phyloP scores from a whole-genome alignment of 495 filamentous ascomycete genomes.

The Annulohypoxylon bovei region DNA sequence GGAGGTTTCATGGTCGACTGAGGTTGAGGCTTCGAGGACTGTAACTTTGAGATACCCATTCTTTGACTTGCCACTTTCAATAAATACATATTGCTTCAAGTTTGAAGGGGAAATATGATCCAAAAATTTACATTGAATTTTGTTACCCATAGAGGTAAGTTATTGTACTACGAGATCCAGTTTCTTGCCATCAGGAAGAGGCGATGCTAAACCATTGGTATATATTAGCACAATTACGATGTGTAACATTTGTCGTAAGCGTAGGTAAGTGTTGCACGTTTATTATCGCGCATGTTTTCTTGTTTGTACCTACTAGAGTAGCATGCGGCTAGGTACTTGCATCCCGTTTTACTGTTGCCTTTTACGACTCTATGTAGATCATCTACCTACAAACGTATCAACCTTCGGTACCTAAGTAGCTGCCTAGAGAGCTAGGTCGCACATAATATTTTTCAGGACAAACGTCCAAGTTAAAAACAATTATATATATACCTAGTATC shows the following conservation, averaged over 20 bases:
- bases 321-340: not conserved
- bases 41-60: not conserved
- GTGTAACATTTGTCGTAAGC: not conserved
- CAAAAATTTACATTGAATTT: not conserved
- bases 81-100: not conserved
- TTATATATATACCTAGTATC: not conserved
- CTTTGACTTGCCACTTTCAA: not conserved
- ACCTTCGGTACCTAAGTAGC: not conserved
- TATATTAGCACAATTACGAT: not conserved
- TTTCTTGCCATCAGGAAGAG: constrained; percentile 13
- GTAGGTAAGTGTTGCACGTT: not conserved
- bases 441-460: not conserved
- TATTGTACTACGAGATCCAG: not conserved
- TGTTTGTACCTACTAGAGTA: not conserved
- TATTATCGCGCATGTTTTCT: not conserved
- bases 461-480: not conserved
- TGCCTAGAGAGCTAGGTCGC: not conserved
- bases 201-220: constrained; percentile 4
- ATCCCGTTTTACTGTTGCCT: not conserved
- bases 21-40: not conserved
- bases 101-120: not conserved
- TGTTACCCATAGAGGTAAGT: not conserved
- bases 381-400: not conserved
- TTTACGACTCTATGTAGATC: not conserved
- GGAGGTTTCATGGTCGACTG: constrained; percentile 44